A percentile compares a stretch with the other conserved stretches of the same genome.
These are phyloP conservation scores for Lentinula lateritia DNA, from an alignment of 768 basidiomycete species.

Conservation along the genomic window DNA sequence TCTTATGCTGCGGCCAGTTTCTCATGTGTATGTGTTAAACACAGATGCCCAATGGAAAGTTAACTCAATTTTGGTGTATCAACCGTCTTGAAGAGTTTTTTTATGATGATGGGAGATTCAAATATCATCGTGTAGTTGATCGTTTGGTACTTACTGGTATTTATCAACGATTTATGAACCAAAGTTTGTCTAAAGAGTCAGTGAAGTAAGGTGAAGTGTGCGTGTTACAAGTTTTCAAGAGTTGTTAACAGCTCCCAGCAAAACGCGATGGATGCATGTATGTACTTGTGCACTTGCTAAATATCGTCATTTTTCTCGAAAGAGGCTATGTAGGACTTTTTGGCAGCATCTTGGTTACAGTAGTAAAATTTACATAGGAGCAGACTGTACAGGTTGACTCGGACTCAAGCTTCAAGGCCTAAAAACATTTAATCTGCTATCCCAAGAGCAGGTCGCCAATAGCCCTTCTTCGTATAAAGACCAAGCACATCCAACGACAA, in stretches of 20 bases:
- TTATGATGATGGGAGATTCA: background rate
- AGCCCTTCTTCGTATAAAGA: slow-evolving; percentile 87
- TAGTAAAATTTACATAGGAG: too few species aligned
- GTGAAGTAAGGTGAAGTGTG: too few species aligned
- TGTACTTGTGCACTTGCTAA: too few species aligned
- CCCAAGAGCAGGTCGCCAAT: slow-evolving; percentile 91
- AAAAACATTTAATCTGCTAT: slow-evolving; percentile 77
- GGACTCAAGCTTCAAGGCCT: slow-evolving; percentile 25
- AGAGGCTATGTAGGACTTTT: too few species aligned
- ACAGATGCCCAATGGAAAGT: background rate
- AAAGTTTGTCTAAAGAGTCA: background rate
- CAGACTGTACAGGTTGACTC: background rate
- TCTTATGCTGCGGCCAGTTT: background rate
- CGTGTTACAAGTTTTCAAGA: too few species aligned
- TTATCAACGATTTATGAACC: background rate
- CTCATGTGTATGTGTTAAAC: background rate
- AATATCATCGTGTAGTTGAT: background rate
- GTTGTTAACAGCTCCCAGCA: too few species aligned
- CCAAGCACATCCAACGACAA: slow-evolving; percentile 90
- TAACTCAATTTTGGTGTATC: background rate
- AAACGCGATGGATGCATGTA: too few species aligned
- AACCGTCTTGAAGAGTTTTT: background rate
- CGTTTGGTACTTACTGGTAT: background rate
- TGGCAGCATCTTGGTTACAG: too few species aligned
- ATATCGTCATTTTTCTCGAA: too few species aligned